These are phyloP conservation scores for Tubosaeta sp. DNA, from an alignment of 768 basidiomycete species.

Conservation along the genomic window DNA sequence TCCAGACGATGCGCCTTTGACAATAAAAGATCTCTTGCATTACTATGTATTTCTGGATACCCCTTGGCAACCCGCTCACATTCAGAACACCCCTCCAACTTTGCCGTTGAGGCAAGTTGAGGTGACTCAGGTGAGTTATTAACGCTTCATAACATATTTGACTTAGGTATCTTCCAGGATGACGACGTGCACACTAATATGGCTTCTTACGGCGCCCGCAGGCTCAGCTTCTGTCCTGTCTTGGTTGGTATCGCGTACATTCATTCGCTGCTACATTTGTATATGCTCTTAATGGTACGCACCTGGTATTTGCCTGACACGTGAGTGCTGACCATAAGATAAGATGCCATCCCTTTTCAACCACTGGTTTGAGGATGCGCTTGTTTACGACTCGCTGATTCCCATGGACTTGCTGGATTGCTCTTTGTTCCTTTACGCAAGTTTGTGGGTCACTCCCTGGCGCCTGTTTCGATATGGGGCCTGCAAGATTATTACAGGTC, in stretches of 20 bases:
- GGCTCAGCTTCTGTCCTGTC: slow-evolving; percentile 22
- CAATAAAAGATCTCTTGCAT: neutral
- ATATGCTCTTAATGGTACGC: slow-evolving; percentile 23
- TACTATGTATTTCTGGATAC: neutral
- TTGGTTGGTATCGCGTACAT: slow-evolving; percentile 9
- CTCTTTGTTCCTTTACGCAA: slow-evolving; percentile 1
- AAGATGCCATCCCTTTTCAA: slow-evolving; percentile 16
- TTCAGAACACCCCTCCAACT: neutral
- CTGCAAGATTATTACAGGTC: neutral
- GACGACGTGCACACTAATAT: neutral
- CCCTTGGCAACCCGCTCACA: neutral
- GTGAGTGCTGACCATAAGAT: neutral
- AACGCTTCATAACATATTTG: neutral
- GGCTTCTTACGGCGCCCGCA: slow-evolving; percentile 3
- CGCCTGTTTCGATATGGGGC: neutral
- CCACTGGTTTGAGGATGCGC: slow-evolving; percentile 20
- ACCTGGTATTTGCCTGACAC: neutral
- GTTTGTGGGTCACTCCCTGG: slow-evolving; percentile 6
- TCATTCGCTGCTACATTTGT: slow-evolving; percentile 15
- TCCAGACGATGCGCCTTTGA: neutral
- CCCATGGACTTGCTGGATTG: neutral
- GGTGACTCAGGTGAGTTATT: slow-evolving; percentile 6
- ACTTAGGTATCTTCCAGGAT: slow-evolving; percentile 4
- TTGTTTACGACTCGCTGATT: slow-evolving; percentile 9
- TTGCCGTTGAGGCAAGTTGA: neutral